These are phyloP conservation scores for Xylaria sp. DNA, from an alignment of 2,329 filamentous ascomycete genomes.

Conservation along the genomic window DNA sequence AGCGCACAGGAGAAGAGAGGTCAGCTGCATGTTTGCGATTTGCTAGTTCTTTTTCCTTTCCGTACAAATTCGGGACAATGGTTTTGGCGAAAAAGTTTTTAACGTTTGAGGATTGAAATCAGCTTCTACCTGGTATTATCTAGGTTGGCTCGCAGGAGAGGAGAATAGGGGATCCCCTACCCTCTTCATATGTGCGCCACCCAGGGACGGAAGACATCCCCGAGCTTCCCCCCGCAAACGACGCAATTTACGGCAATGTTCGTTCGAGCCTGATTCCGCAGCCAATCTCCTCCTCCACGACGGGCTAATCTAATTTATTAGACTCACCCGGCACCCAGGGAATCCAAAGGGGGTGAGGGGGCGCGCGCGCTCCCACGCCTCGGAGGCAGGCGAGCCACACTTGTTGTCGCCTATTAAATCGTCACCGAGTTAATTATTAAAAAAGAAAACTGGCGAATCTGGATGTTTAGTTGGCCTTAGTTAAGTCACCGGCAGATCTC, in stretches of 20 bases:
- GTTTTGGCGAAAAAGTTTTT: neutral
- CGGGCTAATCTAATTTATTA: conserved; percentile 44
- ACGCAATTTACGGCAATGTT: conserved; percentile 40
- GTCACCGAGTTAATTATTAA: conserved; percentile 23
- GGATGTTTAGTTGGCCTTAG: neutral
- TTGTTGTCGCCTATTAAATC: conserved; percentile 1
- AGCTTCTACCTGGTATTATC: conserved; percentile 5
- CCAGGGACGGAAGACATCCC: neutral
- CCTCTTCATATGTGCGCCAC: conserved; percentile 24
- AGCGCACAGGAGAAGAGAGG: conserved; percentile 48
- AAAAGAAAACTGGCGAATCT: conserved; percentile 16
- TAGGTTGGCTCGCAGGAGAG: conserved; percentile 2
- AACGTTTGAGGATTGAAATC: conserved; percentile 6
- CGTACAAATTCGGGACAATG: neutral
- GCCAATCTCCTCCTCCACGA: conserved; percentile 33
- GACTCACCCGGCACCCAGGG: conserved; percentile 33
- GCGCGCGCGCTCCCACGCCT: conserved; percentile 10
- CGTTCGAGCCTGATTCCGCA: conserved; percentile 45
- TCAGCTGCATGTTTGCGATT: conserved; percentile 45
- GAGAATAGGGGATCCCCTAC: conserved; percentile 13
- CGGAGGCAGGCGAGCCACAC: conserved; percentile 28
- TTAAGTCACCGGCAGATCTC: conserved; percentile 31
- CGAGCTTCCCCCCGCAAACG: conserved; percentile 29
- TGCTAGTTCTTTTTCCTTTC: conserved; percentile 28
- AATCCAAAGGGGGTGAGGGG: neutral